Base-by-base conservation (phyloP, 192 early-diverging fungal species). In the Umbelopsis vinacea region DNA sequence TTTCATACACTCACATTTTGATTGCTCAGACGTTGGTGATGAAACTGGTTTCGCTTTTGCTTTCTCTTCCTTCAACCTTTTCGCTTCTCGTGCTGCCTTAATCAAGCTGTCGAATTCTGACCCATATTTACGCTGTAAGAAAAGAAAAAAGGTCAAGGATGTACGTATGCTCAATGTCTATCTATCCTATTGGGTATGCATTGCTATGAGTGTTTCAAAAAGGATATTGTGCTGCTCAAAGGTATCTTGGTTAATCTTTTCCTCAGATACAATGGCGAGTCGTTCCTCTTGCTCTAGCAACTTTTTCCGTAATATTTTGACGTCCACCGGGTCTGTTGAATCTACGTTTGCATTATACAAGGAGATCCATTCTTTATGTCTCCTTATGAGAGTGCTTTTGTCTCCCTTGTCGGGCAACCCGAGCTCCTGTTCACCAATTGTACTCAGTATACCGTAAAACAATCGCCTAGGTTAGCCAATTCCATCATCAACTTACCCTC, bases 291-390 rank as follows among this genome's bases (percentile, higher is more conserved):
- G 48, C 6, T 47, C 15, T 2, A 40, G n/a, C 38, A 78, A 29
- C 38, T 23, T 43, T 23, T 68, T 46, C 4, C 52, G 15, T 19
- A 78, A 55, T 21, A n/a, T 15, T 17, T 24, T 38, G 35, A 46
- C 26, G 6, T 66, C 45, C 15, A 63, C 48, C 4, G 84, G 72
- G 12, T 79, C n/a, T 0, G 66, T 53, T 0, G 85, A 81, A 40
- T 86, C 85, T 14, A 71, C 63, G 52, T 86, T 86, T 19, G 83
- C 78, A 52, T 82, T 82, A 68, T 78, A 84, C 0, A 86, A 52
- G 0, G 73, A 81, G 6, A 81, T 52, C 24, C 82, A 86, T 46
- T 84, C 83, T 12, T 79, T 78, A 19, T 86, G 81, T 19, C 85
- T 70, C 70, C 76, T 78, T 45, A 77, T 60, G 43, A 82, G 68